Percentiles rank a stretch among this genome's conserved stretches.
These are phyloP conservation scores for Melocanna baccifera DNA, from an alignment of 176 grass and related monocot species.

Conservation along the genomic window DNA sequence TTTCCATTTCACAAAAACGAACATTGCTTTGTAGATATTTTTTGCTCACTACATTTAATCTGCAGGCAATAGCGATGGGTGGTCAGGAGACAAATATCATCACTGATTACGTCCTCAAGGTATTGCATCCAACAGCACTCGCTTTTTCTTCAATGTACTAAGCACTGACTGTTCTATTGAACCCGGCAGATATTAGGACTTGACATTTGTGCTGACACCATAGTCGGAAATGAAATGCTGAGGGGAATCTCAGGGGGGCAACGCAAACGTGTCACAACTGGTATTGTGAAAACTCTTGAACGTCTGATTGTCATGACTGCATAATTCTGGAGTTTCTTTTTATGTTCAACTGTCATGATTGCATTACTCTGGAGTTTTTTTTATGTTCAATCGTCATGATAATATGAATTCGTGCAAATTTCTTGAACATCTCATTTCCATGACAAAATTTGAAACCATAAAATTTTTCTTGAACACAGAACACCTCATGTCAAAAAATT, in stretches of 20 bases:
- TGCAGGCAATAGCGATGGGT: slow-evolving; percentile 44
- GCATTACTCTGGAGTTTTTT: neutral
- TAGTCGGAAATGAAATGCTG: slow-evolving; percentile 57
- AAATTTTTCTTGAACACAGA: neutral
- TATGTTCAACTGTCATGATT: neutral
- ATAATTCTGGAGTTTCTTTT: neutral
- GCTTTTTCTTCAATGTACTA: neutral
- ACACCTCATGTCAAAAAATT: neutral
- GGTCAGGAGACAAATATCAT: slow-evolving; percentile 57
- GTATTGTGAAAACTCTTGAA: slow-evolving; percentile 18
- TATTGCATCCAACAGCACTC: neutral
- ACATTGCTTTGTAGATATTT: neutral
- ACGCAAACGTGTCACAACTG: slow-evolving; percentile 60
- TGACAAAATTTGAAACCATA: neutral
- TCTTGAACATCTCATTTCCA: neutral
- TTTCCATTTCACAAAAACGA: neutral
- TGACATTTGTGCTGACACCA: slow-evolving; percentile 65
- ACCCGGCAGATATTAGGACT: slow-evolving; percentile 54
- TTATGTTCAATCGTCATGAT: neutral
- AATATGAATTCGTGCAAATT: neutral
- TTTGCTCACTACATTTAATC: neutral
- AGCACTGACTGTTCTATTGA: neutral
- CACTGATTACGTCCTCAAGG: slow-evolving; percentile 59
- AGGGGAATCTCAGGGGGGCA: slow-evolving; percentile 65
- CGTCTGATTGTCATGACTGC: neutral